These are phyloP conservation scores for Yamadazyma taylorii DNA, from an alignment of 1,139 yeast genomes.

Conservation along the genomic window DNA sequence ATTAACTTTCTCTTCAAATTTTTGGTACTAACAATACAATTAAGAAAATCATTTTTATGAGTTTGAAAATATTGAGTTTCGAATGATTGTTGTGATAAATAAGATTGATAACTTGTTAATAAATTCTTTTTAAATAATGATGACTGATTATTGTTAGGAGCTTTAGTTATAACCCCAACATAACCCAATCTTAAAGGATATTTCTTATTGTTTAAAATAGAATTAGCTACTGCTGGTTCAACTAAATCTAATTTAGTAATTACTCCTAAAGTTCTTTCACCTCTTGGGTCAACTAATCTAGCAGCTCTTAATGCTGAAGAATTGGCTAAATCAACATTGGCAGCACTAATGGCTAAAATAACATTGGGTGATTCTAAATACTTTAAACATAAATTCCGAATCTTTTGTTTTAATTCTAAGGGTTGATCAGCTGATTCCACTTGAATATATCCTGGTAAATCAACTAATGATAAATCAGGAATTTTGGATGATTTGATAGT, in stretches of 20 bases:
- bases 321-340: slow-evolving; percentile 96
- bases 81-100: slow-evolving; percentile 63
- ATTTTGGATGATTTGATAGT: slow-evolving; percentile 89
- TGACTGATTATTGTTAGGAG: slow-evolving; percentile 45
- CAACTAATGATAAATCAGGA: slow-evolving; percentile 92
- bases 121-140: slow-evolving; percentile 35
- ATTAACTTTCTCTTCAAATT: slow-evolving; percentile 77
- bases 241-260: slow-evolving; percentile 92
- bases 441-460: slow-evolving; percentile 96
- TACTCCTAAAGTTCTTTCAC: slow-evolving; percentile 95
- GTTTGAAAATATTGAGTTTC: slow-evolving; percentile 61
- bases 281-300: slow-evolving; percentile 88
- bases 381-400: slow-evolving; percentile 75
- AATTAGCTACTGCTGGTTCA: slow-evolving; percentile 69
- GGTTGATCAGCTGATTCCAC: slow-evolving; percentile 98
- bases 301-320: slow-evolving; percentile 93
- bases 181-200: slow-evolving; percentile 95
- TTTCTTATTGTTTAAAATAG: slow-evolving; percentile 68
- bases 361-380: slow-evolving; percentile 91
- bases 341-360: slow-evolving; percentile 93
- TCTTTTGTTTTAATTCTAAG: slow-evolving; percentile 71
- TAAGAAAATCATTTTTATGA: slow-evolving; percentile 58
- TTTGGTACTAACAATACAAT: slow-evolving; percentile 77
- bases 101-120: slow-evolving; percentile 46
- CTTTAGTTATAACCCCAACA: slow-evolving; percentile 91